Evolutionary conservation across 305 asterid genomes (phyloP).

Genomic region (Rubia peregrina): DNA sequence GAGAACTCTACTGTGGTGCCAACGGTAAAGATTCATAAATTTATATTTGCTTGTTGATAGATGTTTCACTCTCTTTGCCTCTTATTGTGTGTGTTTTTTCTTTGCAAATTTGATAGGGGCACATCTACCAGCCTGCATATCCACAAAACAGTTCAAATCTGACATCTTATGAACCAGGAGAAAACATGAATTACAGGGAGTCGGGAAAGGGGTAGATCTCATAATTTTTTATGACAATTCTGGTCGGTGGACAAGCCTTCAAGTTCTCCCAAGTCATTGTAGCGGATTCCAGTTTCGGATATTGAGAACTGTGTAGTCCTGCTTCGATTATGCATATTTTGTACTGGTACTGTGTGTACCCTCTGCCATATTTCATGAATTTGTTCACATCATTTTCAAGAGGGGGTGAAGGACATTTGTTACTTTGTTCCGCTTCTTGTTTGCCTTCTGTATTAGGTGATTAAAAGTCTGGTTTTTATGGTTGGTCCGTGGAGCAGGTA

Average conservation of each 20-base stretch:
- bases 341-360: not conserved
- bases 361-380: not conserved
- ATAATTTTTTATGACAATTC: conserved; percentile 19
- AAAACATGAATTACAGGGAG: not conserved
- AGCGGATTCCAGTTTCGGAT: conserved; percentile 4
- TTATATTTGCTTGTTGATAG: not conserved
- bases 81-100: not conserved
- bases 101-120: conserved; percentile 12
- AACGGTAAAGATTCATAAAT: not conserved
- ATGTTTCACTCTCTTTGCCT: not conserved
- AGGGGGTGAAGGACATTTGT: not conserved
- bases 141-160: conserved; percentile 2
- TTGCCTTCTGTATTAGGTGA: conserved; percentile 6
- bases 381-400: not conserved
- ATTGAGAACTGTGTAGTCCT: conserved; percentile 6
- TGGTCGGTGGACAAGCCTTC: conserved; percentile 17
- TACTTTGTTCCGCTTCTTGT: not conserved
- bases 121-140: conserved; percentile 1
- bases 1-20: not conserved
- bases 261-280: conserved; percentile 3
- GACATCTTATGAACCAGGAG: conserved; percentile 5
- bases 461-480: not conserved
- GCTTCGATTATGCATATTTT: not conserved
- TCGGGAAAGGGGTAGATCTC: conserved; percentile 23
- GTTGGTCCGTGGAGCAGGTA: conserved; percentile 16